phyloP scores from a whole-genome alignment of 768 basidiomycete species.

The Rhizopogon salebrosus region DNA sequence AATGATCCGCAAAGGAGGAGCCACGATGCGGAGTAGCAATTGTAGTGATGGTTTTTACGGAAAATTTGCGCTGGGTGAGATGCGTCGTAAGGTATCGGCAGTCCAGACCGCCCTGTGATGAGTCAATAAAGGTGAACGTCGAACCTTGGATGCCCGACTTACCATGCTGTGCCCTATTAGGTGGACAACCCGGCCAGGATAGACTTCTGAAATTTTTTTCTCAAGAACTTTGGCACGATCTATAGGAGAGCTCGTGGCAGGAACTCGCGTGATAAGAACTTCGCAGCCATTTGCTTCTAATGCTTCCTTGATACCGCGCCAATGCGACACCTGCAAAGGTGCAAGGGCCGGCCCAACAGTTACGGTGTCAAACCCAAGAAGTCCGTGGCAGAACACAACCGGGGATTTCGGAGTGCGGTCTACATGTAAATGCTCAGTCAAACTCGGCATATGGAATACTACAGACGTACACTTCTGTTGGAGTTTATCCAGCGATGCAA shows the following conservation, averaged over 20 bases:
- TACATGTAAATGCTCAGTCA: conserved; percentile 22
- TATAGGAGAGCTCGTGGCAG: conserved; percentile 83
- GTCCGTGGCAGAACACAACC: conserved; percentile 92
- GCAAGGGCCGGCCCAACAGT: conserved; percentile 73
- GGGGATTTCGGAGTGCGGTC: conserved; percentile 80
- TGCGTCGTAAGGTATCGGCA: conserved; percentile 86
- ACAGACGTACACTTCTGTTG: conserved; percentile 53
- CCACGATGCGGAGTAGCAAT: conserved; percentile 95
- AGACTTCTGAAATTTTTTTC: conserved; percentile 70
- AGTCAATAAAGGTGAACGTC: not conserved
- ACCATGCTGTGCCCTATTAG: conserved; percentile 88
- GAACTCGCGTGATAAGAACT: conserved; percentile 90
- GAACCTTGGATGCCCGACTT: conserved; percentile 6
- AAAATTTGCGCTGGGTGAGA: conserved; percentile 70
- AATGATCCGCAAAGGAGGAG: conserved; percentile 89
- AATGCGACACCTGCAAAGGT: conserved; percentile 85
- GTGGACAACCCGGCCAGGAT: conserved; percentile 82
- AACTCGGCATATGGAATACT: not conserved
- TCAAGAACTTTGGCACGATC: conserved; percentile 91
- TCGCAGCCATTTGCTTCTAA: conserved; percentile 84
- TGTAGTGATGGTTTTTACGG: conserved; percentile 83
- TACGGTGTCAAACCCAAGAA: conserved; percentile 85
- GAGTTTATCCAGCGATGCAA: conserved; percentile 31
- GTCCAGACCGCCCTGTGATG: conserved; percentile 81
- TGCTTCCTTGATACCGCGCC: conserved; percentile 95